Conservation (phyloP, 1,284 basidiomycete species). For the Microbotryum intermedium region DNA sequence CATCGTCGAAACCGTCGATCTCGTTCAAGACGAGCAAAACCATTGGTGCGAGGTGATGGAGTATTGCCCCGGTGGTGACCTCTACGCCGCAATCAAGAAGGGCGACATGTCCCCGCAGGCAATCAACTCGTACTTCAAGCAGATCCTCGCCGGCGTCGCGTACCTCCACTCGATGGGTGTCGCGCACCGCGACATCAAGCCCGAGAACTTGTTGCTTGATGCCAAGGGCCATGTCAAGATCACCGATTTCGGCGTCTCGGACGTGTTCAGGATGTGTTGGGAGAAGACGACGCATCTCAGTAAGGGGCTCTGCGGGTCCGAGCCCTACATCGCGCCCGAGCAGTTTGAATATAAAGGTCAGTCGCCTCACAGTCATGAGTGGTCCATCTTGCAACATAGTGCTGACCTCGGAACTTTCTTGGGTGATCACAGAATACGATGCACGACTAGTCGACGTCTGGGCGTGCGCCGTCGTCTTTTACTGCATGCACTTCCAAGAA, state of each 20-base stretch:
- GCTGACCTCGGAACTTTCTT: slow-evolving; percentile 4
- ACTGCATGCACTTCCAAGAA: slow-evolving; percentile 95
- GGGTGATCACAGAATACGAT: slow-evolving; percentile 69
- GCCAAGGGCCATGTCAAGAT: slow-evolving; percentile 93
- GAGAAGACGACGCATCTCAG: slow-evolving; percentile 94
- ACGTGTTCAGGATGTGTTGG: slow-evolving; percentile 97
- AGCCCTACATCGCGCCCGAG: slow-evolving; percentile 97
- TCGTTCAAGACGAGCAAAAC: slow-evolving; percentile 90
- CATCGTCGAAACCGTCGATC: slow-evolving; percentile 96
- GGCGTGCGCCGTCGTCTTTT: slow-evolving; percentile 95
- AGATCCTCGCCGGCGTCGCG: slow-evolving; percentile 77
- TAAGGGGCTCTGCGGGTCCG: slow-evolving; percentile 91
- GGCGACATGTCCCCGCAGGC: slow-evolving; percentile 89
- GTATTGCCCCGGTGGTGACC: slow-evolving; percentile 92
- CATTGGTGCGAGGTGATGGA: slow-evolving; percentile 99
- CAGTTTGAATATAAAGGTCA: slow-evolving; percentile 92
- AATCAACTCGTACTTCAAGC: slow-evolving; percentile 97
- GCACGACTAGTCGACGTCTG: slow-evolving; percentile 95
- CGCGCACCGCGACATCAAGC: slow-evolving; percentile 95
- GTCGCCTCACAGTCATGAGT: slow-evolving; percentile 38
- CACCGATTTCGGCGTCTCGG: slow-evolving; percentile 96
- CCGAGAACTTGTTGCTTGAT: slow-evolving; percentile 93
- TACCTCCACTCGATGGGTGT: slow-evolving; percentile 95
- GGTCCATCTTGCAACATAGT: slow-evolving; percentile 23
- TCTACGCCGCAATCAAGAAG: slow-evolving; percentile 96